These are phyloP conservation scores for Sugiyamaella japonica DNA, from an alignment of 1,139 yeast genomes.

Conservation along the genomic window DNA sequence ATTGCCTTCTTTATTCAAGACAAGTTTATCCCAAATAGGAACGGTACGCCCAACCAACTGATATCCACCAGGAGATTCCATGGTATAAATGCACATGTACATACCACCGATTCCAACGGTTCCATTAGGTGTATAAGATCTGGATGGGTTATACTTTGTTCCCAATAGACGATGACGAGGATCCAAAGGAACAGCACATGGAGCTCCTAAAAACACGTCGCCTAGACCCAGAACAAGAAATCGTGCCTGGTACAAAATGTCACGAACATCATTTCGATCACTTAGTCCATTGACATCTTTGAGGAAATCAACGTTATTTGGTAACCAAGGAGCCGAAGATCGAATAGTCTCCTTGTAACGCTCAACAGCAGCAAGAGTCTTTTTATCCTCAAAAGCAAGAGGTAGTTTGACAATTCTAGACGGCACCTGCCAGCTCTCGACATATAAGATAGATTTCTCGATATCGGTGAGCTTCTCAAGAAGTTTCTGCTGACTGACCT, in stretches of 20 bases:
- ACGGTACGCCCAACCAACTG: conserved; percentile 95
- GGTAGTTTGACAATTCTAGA: conserved; percentile 84
- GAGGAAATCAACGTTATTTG: conserved; percentile 93
- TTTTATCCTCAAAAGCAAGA: conserved; percentile 92
- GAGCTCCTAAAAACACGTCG: conserved; percentile 96
- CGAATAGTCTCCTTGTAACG: conserved; percentile 93
- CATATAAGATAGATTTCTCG: conserved; percentile 71
- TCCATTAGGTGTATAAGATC: conserved; percentile 95
- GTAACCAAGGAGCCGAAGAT: conserved; percentile 94
- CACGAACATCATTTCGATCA: conserved; percentile 70
- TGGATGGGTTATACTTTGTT: conserved; percentile 91
- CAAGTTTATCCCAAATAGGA: conserved; percentile 95
- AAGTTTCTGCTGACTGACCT: conserved; percentile 59
- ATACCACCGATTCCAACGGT: conserved; percentile 97
- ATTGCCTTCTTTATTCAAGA: conserved; percentile 60
- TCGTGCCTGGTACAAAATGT: conserved; percentile 83
- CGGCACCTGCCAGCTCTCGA: conserved; percentile 80
- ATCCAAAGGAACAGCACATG: conserved; percentile 96
- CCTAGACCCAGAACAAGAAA: conserved; percentile 93
- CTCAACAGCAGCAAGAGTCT: conserved; percentile 83
- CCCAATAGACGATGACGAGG: conserved; percentile 94
- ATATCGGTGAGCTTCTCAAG: conserved; percentile 65
- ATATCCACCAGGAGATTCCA: conserved; percentile 99
- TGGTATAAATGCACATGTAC: conserved; percentile 97
- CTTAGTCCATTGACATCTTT: conserved; percentile 78